Evolutionary conservation across 2,329 filamentous ascomycete species (phyloP).

Genomic region (Periconia sp.): DNA sequence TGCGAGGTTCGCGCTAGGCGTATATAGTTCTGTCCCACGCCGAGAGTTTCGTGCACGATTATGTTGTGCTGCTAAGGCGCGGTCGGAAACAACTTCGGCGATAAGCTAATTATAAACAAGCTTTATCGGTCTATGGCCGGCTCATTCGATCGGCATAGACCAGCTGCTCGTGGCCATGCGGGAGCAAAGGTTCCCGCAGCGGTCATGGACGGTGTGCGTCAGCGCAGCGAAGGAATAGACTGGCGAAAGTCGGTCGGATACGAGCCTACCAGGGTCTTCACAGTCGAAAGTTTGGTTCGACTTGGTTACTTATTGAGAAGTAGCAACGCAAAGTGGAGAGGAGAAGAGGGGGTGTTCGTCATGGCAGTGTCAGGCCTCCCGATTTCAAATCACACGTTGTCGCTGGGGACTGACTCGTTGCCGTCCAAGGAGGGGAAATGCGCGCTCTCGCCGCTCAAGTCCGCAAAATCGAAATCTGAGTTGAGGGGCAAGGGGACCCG

Average conservation of each 20-base stretch:
- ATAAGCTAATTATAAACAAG: not conserved
- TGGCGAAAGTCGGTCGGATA: not conserved
- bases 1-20: too few relatives aligned
- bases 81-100: too few relatives aligned
- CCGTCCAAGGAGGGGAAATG: not conserved
- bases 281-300: not conserved
- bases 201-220: slow-evolving; percentile 1
- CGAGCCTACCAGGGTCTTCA: not conserved
- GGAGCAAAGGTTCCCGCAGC: slow-evolving; percentile 5
- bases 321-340: not conserved
- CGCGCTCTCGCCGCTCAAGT: slow-evolving; percentile 1
- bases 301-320: not conserved
- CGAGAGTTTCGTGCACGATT: too few relatives aligned
- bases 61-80: too few relatives aligned
- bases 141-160: not conserved
- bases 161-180: not conserved
- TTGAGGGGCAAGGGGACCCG: not conserved
- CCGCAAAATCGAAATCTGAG: slow-evolving; percentile 4
- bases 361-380: not conserved
- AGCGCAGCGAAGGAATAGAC: not conserved
- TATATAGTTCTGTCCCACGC: too few relatives aligned
- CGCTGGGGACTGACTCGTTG: not conserved
- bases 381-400: not conserved
- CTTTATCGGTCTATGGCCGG: not conserved
- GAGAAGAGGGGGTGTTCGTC: not conserved